Evolutionary conservation across 1,284 basidiomycete species (phyloP), one percentile per base, ranked within the genome.

Genomic region (Ustilago lituana): DNA sequence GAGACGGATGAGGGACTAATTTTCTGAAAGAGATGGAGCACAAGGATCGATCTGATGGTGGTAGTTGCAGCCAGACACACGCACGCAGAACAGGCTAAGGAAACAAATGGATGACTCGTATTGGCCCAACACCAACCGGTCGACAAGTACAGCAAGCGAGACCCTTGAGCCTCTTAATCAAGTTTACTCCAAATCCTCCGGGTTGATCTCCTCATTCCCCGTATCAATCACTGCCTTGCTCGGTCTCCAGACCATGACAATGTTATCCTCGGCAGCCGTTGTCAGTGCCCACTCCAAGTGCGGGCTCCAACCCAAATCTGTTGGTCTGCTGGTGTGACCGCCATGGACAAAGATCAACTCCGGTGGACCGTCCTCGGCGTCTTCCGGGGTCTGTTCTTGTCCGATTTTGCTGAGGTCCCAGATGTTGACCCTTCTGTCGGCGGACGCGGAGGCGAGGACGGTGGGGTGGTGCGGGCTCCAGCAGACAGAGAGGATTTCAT

Each of bases 381-480:
- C 95, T 74, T 98, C 95, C 2, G 95, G 94, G 0, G 92, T 93
- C 83, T 98, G 95, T 83, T 98, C 96, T 47, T 91, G 88, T 1
- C 95, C 95, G 69, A 98, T 97, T 71, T 91, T 88, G 33, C 89
- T 87, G 48, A 98, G 84, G 84, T 99, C 94, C 96, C 96, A 99
- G 46, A 98, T 86, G 75, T 96, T 95, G 65, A 98, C 88, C 19
- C 96, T 87, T 29, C 96, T 87, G 82, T 99, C 95, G 50, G 92
- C 90, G 0, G 91, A 92, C 0, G 93, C 93, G 9, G 52, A 59
- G 2, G 78, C 75, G 1, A 82, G 53, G 7, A 82, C 65, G 4
- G 80, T 82, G 10, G 76, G 67, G 74, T 92, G 91, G 79, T 93
- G 91, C 6, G 96, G 95, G 4, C 93, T 96, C 95, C 95, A 99